phyloP scores from a whole-genome alignment of 768 basidiomycete species.

The Collybia mongolica region DNA sequence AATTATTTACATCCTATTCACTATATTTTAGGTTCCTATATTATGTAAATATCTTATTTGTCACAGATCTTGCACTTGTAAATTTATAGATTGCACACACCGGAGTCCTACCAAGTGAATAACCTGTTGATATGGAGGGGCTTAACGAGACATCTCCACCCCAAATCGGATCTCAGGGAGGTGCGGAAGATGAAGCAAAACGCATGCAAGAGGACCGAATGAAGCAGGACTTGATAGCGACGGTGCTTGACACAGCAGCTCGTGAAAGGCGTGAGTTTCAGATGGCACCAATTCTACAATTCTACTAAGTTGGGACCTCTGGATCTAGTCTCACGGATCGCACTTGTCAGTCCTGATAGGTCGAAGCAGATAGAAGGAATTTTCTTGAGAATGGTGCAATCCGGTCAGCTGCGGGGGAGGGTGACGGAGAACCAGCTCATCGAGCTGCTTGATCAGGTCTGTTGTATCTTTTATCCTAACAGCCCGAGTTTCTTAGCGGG shows the following conservation, averaged over 20 bases:
- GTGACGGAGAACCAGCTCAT: slow-evolving; percentile 84
- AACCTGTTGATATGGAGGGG: slow-evolving; percentile 12
- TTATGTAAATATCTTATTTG: too few species aligned
- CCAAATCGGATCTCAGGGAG: slow-evolving; percentile 3
- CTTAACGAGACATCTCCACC: slow-evolving; percentile 5
- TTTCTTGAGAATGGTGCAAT: slow-evolving; percentile 79
- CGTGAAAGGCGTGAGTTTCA: slow-evolving; percentile 70
- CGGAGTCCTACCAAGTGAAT: too few species aligned
- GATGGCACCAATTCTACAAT: slow-evolving; percentile 5
- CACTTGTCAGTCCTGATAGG: slow-evolving; percentile 80
- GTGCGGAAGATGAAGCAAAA: slow-evolving; percentile 49
- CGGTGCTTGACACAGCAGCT: slow-evolving; percentile 74
- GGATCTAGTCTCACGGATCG: slow-evolving; percentile 75
- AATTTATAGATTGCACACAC: too few species aligned
- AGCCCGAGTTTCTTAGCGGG: slow-evolving; percentile 9
- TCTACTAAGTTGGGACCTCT: background rate
- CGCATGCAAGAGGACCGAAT: slow-evolving; percentile 71
- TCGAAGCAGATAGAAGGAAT: slow-evolving; percentile 80
- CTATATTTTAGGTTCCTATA: too few species aligned
- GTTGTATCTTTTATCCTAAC: slow-evolving; percentile 14
- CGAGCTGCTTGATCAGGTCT: slow-evolving; percentile 83
- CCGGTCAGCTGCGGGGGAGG: slow-evolving; percentile 73
- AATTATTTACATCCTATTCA: too few species aligned
- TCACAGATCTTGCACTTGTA: too few species aligned
- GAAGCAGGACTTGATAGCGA: slow-evolving; percentile 74